Percentiles rank a stretch among this genome's conserved stretches.
phyloP scores from a whole-genome alignment of 1,139 yeast genomes.

The Saccharomyces pastorianus region DNA sequence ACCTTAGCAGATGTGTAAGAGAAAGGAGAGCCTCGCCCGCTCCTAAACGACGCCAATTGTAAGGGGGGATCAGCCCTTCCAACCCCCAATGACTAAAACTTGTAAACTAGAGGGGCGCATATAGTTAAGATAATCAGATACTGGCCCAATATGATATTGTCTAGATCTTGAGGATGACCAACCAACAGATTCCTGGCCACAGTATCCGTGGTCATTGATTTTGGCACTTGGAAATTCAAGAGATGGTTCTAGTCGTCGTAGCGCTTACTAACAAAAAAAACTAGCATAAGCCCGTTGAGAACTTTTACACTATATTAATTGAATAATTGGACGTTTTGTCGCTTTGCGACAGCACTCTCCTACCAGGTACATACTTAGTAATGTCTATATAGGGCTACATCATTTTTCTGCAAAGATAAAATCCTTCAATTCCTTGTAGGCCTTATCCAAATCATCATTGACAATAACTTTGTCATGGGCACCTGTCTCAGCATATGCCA shows the following conservation, averaged over 20 bases:
- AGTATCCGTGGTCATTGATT: background rate
- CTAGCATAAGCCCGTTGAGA: background rate
- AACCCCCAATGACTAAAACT: background rate
- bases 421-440: constrained; percentile 70
- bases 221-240: background rate
- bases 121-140: background rate
- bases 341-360: background rate
- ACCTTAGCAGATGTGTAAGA: background rate
- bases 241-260: background rate
- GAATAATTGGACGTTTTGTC: background rate
- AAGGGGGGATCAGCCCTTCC: background rate
- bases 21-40: background rate
- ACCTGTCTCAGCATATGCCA: constrained; percentile 82
- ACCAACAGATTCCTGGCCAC: background rate
- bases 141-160: background rate
- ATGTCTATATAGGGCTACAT: background rate
- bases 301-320: background rate
- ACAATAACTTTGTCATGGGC: constrained; percentile 86
- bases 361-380: background rate
- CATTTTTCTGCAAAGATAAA: constrained; percentile 46
- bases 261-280: background rate
- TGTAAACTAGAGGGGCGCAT: background rate
- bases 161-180: background rate
- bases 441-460: constrained; percentile 84
- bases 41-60: background rate